phyloP scores from a whole-genome alignment of 2,329 filamentous ascomycete genomes.

The Colletotrichum theobromicola region DNA sequence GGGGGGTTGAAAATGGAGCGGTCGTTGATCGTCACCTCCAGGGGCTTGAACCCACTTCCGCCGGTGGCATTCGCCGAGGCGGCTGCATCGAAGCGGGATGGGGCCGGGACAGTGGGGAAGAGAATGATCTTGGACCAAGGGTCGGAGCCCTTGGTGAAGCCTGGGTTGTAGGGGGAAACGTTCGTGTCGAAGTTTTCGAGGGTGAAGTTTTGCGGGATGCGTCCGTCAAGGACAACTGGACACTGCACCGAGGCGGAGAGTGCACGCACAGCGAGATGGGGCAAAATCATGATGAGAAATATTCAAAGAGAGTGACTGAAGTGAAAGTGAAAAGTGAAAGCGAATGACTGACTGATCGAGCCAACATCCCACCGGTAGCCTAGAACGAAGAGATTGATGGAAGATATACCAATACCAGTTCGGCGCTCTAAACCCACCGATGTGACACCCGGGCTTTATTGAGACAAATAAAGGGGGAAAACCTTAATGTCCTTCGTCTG shows the following conservation, averaged over 20 bases:
- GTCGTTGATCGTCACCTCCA: slow-evolving; percentile 62
- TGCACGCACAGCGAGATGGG: neutral
- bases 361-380: neutral
- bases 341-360: neutral
- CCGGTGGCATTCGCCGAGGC: slow-evolving; percentile 37
- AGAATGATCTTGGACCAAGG: slow-evolving; percentile 55
- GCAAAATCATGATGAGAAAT: neutral
- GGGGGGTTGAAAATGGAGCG: slow-evolving; percentile 61
- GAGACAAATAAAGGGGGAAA: neutral
- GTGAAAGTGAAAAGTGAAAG: neutral
- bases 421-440: neutral
- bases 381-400: neutral
- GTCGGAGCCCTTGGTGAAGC: slow-evolving; percentile 56
- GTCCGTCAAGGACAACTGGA: slow-evolving; percentile 50
- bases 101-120: slow-evolving; percentile 41
- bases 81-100: slow-evolving; percentile 42
- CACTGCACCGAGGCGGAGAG: slow-evolving; percentile 30
- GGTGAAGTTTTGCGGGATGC: slow-evolving; percentile 42
- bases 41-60: slow-evolving; percentile 28
- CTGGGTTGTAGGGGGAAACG: slow-evolving; percentile 51
- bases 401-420: neutral
- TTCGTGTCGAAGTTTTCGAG: slow-evolving; percentile 48
- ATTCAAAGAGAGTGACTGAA: neutral
- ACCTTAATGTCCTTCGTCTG: neutral
- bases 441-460: neutral